Conservation (phyloP, 495 filamentous ascomycete genomes). For the Tetracladium marchalianum region DNA sequence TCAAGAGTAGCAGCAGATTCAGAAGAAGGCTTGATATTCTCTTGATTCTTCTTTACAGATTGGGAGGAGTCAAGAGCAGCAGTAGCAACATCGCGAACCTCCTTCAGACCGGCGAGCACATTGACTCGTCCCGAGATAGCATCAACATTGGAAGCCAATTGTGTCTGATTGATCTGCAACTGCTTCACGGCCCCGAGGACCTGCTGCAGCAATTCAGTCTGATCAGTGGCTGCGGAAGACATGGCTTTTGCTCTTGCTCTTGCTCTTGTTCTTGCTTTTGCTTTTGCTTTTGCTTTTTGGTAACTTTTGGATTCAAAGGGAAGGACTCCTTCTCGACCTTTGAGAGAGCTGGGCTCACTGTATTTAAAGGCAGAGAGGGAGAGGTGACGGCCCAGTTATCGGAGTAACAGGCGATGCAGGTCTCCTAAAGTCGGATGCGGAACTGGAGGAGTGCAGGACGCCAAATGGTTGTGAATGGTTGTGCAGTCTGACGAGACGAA, state of each 20-base stretch:
- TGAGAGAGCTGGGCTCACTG: neutral
- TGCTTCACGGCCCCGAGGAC: constrained; percentile 22
- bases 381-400: neutral
- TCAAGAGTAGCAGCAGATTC: constrained; percentile 5
- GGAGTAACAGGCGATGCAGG: too few species aligned
- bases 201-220: constrained; percentile 19
- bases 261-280: too few species aligned
- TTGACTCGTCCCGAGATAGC: constrained; percentile 57
- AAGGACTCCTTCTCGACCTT: neutral
- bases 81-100: constrained; percentile 35
- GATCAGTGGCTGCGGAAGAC: constrained; percentile 16
- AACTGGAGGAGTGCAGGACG: too few species aligned
- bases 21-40: neutral
- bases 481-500: too few species aligned
- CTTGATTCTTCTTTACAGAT: neutral
- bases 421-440: too few species aligned
- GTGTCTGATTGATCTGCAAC: constrained; percentile 30
- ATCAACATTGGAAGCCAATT: constrained; percentile 52
- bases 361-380: constrained; percentile 1
- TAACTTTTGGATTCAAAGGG: neutral
- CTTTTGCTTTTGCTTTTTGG: too few species aligned
- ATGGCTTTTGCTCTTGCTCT: constrained; percentile 3
- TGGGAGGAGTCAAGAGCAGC: constrained; percentile 1
- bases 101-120: constrained; percentile 45
- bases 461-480: too few species aligned